Percentiles rank a stretch among this genome's conserved stretches.
Evolutionary conservation across 2,329 filamentous ascomycete species (phyloP).

Genomic region (Arthrobotrys iridis): DNA sequence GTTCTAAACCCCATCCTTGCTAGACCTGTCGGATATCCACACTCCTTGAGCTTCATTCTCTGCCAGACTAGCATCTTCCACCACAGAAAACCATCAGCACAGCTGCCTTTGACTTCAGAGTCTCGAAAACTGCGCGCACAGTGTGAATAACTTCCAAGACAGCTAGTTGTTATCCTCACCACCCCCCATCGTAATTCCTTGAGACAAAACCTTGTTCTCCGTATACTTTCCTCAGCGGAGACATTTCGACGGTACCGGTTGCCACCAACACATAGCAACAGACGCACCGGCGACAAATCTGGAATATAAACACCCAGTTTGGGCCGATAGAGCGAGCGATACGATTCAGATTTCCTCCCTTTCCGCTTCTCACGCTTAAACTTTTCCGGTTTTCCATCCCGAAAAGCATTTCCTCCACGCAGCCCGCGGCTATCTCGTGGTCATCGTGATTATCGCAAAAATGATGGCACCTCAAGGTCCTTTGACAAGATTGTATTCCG

Average conservation of each 20-base stretch:
- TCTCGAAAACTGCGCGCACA: not conserved
- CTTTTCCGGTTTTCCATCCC: not conserved
- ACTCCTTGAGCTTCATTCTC: constrained; percentile 16
- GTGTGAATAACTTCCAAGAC: not conserved
- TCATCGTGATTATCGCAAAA: constrained; percentile 28
- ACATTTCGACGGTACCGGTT: constrained; percentile 8
- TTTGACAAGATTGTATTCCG: constrained; percentile 67
- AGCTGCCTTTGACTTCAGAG: not conserved
- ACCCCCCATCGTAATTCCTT: not conserved
- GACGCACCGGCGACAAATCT: not conserved
- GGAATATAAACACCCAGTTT: constrained; percentile 8
- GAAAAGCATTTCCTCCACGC: not conserved
- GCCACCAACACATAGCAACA: constrained; percentile 24
- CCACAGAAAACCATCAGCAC: not conserved
- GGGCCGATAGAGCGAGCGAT: not conserved
- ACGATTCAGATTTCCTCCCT: not conserved
- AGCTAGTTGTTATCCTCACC: no score
- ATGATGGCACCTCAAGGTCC: constrained; percentile 42
- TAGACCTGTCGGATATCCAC: not conserved
- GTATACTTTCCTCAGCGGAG: constrained; percentile 14
- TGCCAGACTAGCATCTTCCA: constrained; percentile 37
- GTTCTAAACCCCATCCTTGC: constrained; percentile 5
- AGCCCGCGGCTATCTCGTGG: not conserved
- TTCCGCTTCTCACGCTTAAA: not conserved
- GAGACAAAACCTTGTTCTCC: not conserved